phyloP scores from a whole-genome alignment of 495 filamentous ascomycete genomes.

The Aspergillus homomorphus region DNA sequence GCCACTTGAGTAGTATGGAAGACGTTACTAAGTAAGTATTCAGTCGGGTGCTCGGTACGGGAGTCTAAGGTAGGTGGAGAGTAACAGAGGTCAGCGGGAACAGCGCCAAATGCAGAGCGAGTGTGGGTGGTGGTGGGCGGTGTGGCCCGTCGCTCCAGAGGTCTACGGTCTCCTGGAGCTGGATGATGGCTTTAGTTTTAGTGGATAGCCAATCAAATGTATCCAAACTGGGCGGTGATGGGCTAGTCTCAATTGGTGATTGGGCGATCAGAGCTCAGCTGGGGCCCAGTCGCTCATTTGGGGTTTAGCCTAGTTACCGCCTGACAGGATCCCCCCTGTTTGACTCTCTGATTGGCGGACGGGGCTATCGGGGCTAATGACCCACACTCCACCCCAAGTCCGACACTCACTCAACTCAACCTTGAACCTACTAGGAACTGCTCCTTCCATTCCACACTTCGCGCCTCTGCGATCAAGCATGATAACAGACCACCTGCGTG shows the following conservation, averaged over 20 bases:
- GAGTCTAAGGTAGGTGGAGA: neutral
- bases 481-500: neutral
- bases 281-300: slow-evolving; percentile 15
- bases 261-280: slow-evolving; percentile 7
- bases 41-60: neutral
- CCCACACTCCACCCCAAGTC: neutral
- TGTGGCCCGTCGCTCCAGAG: slow-evolving; percentile 20
- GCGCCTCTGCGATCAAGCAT: neutral
- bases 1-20: too few relatives aligned
- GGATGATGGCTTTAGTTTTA: slow-evolving; percentile 4
- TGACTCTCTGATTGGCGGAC: slow-evolving; percentile 12
- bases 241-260: slow-evolving; percentile 6
- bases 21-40: too few relatives aligned
- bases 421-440: neutral
- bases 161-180: slow-evolving; percentile 3
- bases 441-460: neutral
- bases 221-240: slow-evolving; percentile 11
- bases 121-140: slow-evolving; percentile 11
- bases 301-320: slow-evolving; percentile 16
- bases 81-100: slow-evolving; percentile 15
- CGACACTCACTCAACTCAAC: neutral
- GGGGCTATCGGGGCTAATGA: neutral
- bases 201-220: slow-evolving; percentile 18
- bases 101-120: slow-evolving; percentile 9
- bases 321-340: slow-evolving; percentile 1